phyloP scores from a whole-genome alignment of 163 green algal species.

The Trebouxiophyceae sp. region DNA sequence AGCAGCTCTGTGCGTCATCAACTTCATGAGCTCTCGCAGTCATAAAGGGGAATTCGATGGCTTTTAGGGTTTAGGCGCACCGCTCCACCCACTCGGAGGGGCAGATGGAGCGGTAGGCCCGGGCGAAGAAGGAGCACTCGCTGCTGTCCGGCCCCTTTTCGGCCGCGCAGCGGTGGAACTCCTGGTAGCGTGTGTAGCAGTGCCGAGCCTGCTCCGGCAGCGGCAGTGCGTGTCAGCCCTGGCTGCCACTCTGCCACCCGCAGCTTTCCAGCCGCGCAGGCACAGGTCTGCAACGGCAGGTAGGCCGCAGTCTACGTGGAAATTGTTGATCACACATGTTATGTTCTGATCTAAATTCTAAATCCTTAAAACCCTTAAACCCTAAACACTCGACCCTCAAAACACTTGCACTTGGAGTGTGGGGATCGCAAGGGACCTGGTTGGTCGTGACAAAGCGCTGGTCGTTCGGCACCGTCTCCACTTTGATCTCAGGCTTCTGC shows the following conservation, averaged over 20 bases:
- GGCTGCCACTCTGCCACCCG: not conserved
- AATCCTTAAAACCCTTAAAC: not conserved
- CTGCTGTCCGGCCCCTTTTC: constrained; percentile 59
- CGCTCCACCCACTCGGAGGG: constrained; percentile 49
- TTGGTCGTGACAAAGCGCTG: constrained; percentile 1
- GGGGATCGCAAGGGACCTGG: not conserved
- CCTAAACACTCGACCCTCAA: not conserved
- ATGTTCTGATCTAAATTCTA: not conserved
- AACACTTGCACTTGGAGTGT: not conserved
- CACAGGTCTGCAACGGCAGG: not conserved
- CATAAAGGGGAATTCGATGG: too few relatives aligned
- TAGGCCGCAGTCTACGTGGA: not conserved
- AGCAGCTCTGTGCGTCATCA: not conserved
- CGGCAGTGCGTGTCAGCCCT: too few relatives aligned
- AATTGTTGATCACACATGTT: not conserved
- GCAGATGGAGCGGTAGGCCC: constrained; percentile 58
- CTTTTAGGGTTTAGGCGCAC: too few relatives aligned
- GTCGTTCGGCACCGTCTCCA: constrained; percentile 26
- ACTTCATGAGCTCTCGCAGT: constrained; percentile 28
- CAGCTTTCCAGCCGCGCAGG: not conserved
- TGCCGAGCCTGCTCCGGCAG: too few relatives aligned
- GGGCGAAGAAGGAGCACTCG: constrained; percentile 51
- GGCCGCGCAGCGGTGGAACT: constrained; percentile 57
- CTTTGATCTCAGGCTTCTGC: constrained; percentile 6
- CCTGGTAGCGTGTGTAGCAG: constrained; percentile 80